Percentiles rank a stretch among this genome's conserved stretches.
phyloP scores from a whole-genome alignment of 805 yeast genomes.

The Lipomyces yamadae region DNA sequence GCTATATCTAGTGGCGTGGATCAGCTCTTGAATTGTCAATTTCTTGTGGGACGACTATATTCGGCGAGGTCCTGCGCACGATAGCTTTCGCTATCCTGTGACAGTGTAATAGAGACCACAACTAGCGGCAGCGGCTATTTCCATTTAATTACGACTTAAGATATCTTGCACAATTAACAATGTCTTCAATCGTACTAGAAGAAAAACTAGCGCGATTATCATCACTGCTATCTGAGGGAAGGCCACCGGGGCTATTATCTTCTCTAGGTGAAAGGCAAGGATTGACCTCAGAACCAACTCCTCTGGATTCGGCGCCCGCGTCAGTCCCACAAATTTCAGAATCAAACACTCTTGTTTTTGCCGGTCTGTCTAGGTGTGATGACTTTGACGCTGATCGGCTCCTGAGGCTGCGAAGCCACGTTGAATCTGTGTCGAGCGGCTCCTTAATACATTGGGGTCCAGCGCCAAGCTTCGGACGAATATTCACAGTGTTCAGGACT shows the following conservation, averaged over 20 bases:
- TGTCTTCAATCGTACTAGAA: neutral
- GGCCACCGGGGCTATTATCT: neutral
- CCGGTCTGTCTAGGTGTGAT: slow-evolving; percentile 12
- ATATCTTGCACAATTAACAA: neutral
- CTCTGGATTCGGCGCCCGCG: neutral
- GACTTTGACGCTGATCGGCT: slow-evolving; percentile 18
- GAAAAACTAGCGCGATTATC: neutral
- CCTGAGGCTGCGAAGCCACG: neutral
- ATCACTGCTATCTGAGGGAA: neutral
- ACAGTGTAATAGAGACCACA: neutral
- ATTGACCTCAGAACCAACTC: neutral
- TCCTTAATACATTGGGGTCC: slow-evolving; percentile 32
- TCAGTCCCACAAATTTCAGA: slow-evolving; percentile 1
- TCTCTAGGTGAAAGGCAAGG: neutral
- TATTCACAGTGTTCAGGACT: slow-evolving; percentile 28
- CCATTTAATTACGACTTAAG: neutral
- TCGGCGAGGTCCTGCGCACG: neutral
- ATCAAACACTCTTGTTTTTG: slow-evolving; percentile 23
- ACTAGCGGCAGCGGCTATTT: neutral
- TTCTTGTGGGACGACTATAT: neutral
- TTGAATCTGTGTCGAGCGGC: neutral
- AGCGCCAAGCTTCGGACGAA: slow-evolving; percentile 29
- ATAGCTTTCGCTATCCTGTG: neutral
- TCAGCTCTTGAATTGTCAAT: neutral
- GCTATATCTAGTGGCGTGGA: neutral